Evolutionary conservation across 805 yeast species (phyloP), one percentile per base, ranked within the genome.

Genomic region (Saccharomycopsis olivae): DNA sequence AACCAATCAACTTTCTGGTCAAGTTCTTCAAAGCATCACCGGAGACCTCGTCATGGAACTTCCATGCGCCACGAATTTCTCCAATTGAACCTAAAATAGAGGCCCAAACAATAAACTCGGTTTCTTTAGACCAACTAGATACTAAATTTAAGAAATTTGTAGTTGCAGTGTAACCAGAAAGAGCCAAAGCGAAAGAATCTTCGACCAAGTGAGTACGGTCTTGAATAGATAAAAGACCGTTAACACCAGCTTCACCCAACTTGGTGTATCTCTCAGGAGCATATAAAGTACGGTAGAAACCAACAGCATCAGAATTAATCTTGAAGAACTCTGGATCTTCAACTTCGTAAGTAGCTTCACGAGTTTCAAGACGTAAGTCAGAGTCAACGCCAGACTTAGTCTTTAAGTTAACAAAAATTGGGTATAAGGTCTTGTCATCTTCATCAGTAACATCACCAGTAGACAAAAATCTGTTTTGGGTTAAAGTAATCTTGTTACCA

Each of bases 131-230:
- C 84, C 86, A 77, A 14, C 68, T 64, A 41, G 71, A 66, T 32
- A 79, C 68, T 53, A 80, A 69, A 46, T 65, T 61, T 49, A 80
- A 69, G 53, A 79, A 68, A 50, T 68, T 75, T 3, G 73, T 64
- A 25, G 87, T 73, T 19, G 77, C 64, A 41, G 78, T 72, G 51
- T 71, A 69, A 23, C 92, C 92, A 15, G 89, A 75, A 20, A 76
- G 62, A 4, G 89, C 74, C 49, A 81, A 66, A 6, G 85, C 71
- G 38, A 71, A 74, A 15, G 83, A 83, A 60, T 83, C 94, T n/a
- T 88, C 81, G 35, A 82, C 80, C 50, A 80, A 67, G 32, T 88
- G 89, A 41, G 79, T 75, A 59, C 85, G 74, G 59, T 83, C 94
- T 55, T 78, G 83, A 38, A 78, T 80, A 9, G 85, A 68, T 51